Conservation (phyloP, 257 asterid genomes). For the Nyctanthes arbortristis region DNA sequence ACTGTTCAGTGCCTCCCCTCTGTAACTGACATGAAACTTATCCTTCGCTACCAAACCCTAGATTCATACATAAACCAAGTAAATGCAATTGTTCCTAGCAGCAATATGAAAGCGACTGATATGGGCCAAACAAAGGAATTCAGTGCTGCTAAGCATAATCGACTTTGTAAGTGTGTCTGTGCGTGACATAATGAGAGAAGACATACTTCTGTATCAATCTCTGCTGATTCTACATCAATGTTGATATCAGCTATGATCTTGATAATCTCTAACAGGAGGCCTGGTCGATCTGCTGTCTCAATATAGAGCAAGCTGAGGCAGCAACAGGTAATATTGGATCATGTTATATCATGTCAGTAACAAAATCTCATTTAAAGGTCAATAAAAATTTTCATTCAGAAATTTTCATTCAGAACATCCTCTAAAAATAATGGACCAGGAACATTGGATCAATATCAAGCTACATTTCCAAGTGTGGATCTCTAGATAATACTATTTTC, state of each 20-base stretch:
- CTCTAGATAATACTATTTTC: background rate
- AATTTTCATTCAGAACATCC: background rate
- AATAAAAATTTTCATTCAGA: background rate
- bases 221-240: constrained; percentile 88
- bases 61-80: constrained; percentile 23
- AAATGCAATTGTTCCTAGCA: constrained; percentile 13
- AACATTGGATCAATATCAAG: background rate
- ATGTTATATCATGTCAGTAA: background rate
- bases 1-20: constrained; percentile 86
- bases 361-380: background rate
- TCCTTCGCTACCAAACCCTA: constrained; percentile 98
- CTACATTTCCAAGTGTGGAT: constrained; percentile 7
- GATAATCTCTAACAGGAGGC: constrained; percentile 80
- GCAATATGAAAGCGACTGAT: background rate
- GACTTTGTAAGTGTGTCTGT: background rate
- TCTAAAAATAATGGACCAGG: background rate
- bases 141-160: background rate
- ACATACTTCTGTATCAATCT: constrained; percentile 89
- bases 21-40: constrained; percentile 87
- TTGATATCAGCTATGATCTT: constrained; percentile 77
- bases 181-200: constrained; percentile 11
- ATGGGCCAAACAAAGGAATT: background rate
- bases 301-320: constrained; percentile 80
- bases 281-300: constrained; percentile 97
- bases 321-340: constrained; percentile 12